Percentiles rank a stretch among this genome's conserved stretches.
phyloP scores from a whole-genome alignment of 768 basidiomycete genomes.

The Pulveroboletus ravenelii region DNA sequence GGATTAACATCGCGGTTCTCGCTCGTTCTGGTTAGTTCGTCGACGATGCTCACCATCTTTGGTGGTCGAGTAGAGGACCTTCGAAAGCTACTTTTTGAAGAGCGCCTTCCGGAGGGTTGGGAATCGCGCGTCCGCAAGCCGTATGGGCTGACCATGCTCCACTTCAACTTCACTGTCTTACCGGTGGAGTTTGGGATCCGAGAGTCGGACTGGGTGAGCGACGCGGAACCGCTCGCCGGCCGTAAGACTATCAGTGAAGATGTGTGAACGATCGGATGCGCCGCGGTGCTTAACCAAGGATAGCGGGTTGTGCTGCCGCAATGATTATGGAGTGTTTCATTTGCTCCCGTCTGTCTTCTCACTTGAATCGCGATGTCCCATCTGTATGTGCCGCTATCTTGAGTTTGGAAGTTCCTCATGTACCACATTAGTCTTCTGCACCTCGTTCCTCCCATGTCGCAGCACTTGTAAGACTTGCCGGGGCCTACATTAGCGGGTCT shows the following conservation, averaged over 20 bases:
- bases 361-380: not conserved
- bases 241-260: too few species aligned
- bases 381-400: not conserved
- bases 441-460: not conserved
- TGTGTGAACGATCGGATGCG: not conserved
- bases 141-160: constrained; percentile 53
- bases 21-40: constrained; percentile 40
- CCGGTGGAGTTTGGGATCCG: constrained; percentile 22
- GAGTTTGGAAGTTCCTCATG: not conserved
- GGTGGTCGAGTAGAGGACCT: constrained; percentile 61
- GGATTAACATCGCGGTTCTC: not conserved
- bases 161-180: constrained; percentile 44
- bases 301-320: not conserved
- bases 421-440: not conserved
- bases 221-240: not conserved
- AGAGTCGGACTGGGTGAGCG: constrained; percentile 19
- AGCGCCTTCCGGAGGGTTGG: constrained; percentile 70
- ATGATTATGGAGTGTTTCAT: not conserved
- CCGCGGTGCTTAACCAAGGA: not conserved
- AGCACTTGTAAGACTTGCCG: not conserved
- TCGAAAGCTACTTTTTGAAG: constrained; percentile 52
- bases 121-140: constrained; percentile 52
- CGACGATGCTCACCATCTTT: constrained; percentile 63
- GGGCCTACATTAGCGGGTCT: too few species aligned
- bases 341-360: not conserved